Evolutionary conservation across 164 flowering plant genomes (phyloP), one percentile per base, ranked within the genome.

Genomic region (Nelumbo lutea): DNA sequence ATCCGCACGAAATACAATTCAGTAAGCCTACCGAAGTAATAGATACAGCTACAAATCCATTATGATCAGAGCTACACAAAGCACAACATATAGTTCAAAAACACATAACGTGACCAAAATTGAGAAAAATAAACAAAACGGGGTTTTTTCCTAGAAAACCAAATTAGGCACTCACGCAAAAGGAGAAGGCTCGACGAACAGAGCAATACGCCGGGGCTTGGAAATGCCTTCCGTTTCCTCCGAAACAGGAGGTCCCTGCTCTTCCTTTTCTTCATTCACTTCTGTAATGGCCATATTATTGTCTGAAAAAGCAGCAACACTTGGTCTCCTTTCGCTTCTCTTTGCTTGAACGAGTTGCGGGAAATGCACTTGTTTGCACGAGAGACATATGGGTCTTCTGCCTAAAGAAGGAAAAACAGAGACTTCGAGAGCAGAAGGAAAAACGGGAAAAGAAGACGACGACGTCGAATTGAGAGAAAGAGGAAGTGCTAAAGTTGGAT

Each of bases 141-240:
- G 53, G 27, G 55, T 2, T 63, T 5, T 5, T 45, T 39, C 38
- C 6, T 11, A 47, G 4, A 44, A 61, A 62, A 42, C 56, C 38
- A 43, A 70, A 45, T 60, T 0, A 67, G 44, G 59, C n/a, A 81
- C 96, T 88, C 80, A 95, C 98, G 96, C 81, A 70, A 95, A 95
- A n/a, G 98, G 98, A 42, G 98, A 95, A 67, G 98, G 98, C 84
- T 91, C 97, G n/a, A 95, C 96, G 69, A 95, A 95, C 72, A 95
- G 91, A 64, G 88, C 97, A 69, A 95, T 95, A 1, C 98, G 86
- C 6, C 96, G 79, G 59, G 96, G 97, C 75, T 72, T 83, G 1
- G 90, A 76, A 71, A 67, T 72, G 48, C 69, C 77, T 64, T 84
- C 88, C 1, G 77, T 42, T 52, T 85, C 86, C 51, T 83, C 68